A percentile compares a stretch with the other conserved stretches of the same genome.
These are phyloP conservation scores for Blepharisma japonicum DNA, from an alignment of 73 alveolate species.

Conservation along the genomic window DNA sequence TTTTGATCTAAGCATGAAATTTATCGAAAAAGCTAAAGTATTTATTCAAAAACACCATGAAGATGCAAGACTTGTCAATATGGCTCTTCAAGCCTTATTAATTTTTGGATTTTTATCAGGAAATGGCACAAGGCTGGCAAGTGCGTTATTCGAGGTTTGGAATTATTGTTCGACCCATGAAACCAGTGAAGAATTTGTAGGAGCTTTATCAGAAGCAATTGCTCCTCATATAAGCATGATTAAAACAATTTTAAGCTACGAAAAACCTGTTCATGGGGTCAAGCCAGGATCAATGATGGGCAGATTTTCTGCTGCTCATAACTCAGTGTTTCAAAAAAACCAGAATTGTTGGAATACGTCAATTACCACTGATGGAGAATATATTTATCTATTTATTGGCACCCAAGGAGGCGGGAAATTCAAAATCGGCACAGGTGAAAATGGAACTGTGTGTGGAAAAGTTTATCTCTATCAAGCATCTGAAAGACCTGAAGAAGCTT, in stretches of 20 bases:
- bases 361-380: conserved; percentile 72
- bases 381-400: conserved; percentile 60
- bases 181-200: neutral
- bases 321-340: conserved; percentile 13
- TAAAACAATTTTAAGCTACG: neutral
- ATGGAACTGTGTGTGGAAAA: conserved; percentile 71
- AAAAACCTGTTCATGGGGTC: neutral
- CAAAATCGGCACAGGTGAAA: conserved; percentile 85
- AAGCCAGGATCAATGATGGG: conserved; percentile 20
- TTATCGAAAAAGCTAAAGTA: conserved; percentile 40
- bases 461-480: conserved; percentile 58
- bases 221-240: conserved; percentile 29
- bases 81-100: neutral
- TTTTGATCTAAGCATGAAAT: conserved; percentile 37
- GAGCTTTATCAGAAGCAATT: conserved; percentile 24
- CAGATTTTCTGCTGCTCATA: conserved; percentile 23
- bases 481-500: conserved; percentile 69
- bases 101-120: neutral
- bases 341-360: conserved; percentile 43
- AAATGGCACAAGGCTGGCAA: neutral
- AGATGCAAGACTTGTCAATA: neutral
- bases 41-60: conserved; percentile 34
- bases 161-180: conserved; percentile 25
- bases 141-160: neutral
- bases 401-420: conserved; percentile 73